These are phyloP conservation scores for Taphrina betulina DNA, from an alignment of 1,139 yeast genomes.

Conservation along the genomic window DNA sequence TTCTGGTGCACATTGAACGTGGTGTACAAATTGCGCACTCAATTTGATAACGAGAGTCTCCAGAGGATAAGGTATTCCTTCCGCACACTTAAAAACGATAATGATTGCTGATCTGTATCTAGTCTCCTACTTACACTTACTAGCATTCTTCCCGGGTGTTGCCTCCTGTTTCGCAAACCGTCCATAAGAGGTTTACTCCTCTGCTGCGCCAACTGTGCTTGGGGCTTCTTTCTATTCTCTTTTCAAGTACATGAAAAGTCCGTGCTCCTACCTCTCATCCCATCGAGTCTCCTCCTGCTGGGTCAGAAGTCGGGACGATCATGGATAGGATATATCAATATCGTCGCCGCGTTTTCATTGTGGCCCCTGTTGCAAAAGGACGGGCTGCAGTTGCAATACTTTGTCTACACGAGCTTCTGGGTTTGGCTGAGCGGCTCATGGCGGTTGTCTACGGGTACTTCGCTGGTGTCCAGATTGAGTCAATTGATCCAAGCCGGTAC, in stretches of 20 bases:
- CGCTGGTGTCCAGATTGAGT: constrained; percentile 40
- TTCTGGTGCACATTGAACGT: constrained; percentile 92
- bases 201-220: constrained; percentile 78
- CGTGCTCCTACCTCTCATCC: constrained; percentile 80
- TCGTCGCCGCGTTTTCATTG: constrained; percentile 74
- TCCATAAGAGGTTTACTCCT: constrained; percentile 57
- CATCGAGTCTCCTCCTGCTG: constrained; percentile 68
- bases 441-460: constrained; percentile 31
- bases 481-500: constrained; percentile 42
- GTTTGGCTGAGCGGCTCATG: constrained; percentile 66
- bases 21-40: constrained; percentile 63
- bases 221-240: constrained; percentile 85
- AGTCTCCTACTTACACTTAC: constrained; percentile 64
- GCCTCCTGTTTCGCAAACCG: constrained; percentile 56
- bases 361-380: constrained; percentile 85
- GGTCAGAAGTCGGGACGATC: constrained; percentile 50
- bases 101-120: neutral
- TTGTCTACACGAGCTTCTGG: constrained; percentile 59
- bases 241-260: constrained; percentile 96
- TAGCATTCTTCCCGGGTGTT: constrained; percentile 67
- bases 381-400: constrained; percentile 68
- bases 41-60: constrained; percentile 35
- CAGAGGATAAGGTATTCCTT: constrained; percentile 5
- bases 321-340: constrained; percentile 81
- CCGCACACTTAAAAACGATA: neutral